phyloP scores from a whole-genome alignment of 192 early-diverging fungal genomes.

The Fimicolochytrium jonesii region DNA sequence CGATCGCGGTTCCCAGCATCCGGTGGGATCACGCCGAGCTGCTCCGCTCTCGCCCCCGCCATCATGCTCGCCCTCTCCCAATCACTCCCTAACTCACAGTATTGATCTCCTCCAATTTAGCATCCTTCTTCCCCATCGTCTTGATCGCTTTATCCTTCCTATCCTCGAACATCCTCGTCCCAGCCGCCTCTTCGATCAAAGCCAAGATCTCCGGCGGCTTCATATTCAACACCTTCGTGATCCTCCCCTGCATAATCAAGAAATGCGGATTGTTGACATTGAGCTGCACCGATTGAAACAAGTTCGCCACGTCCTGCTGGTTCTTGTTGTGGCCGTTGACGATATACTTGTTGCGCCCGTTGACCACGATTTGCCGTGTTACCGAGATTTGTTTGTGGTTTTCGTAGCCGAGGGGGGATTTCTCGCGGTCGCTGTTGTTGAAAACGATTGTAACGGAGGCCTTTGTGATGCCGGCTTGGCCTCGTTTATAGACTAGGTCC shows the following conservation, averaged over 20 bases:
- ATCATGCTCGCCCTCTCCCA: too few relatives aligned
- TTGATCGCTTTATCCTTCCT: slow-evolving; percentile 90
- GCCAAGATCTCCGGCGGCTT: slow-evolving; percentile 91
- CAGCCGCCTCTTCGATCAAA: slow-evolving; percentile 99
- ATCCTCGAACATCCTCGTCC: slow-evolving; percentile 99
- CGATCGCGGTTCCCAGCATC: too few relatives aligned
- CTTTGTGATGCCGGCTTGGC: slow-evolving; percentile 96
- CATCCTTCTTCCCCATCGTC: slow-evolving; percentile 94
- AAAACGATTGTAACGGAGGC: slow-evolving; percentile 97
- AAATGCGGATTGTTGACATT: slow-evolving; percentile 99
- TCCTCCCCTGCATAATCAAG: slow-evolving; percentile 97
- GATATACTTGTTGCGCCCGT: slow-evolving; percentile 94
- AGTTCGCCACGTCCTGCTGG: slow-evolving; percentile 81
- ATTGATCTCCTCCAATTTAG: slow-evolving; percentile 89
- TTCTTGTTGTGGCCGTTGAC: slow-evolving; percentile 91
- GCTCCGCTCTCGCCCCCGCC: too few relatives aligned
- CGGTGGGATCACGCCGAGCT: too few relatives aligned
- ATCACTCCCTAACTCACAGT: too few relatives aligned
- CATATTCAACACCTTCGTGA: slow-evolving; percentile 99
- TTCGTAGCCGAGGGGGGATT: slow-evolving; percentile 85
- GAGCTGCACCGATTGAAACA: slow-evolving; percentile 96
- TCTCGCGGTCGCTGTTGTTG: slow-evolving; percentile 81
- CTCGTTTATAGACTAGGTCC: slow-evolving; percentile 98
- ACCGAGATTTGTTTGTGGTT: slow-evolving; percentile 81
- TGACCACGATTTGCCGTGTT: slow-evolving; percentile 88